These are phyloP conservation scores for Symbiodinium pilosum DNA, from an alignment of 73 alveolate genomes.

Conservation along the genomic window DNA sequence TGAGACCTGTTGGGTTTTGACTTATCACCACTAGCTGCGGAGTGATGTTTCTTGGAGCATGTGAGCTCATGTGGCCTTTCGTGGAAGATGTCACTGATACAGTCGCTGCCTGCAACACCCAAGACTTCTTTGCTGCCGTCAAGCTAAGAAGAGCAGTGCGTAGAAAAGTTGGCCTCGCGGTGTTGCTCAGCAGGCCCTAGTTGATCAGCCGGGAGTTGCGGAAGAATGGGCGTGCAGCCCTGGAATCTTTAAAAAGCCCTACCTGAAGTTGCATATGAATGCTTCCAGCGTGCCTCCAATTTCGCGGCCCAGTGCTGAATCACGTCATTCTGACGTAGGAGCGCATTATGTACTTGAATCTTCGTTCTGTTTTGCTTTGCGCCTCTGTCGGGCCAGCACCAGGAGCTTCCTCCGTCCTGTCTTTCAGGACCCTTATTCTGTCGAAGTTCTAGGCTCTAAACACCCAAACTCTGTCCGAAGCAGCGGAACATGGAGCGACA, in stretches of 20 bases:
- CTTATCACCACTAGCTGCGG: too few species aligned
- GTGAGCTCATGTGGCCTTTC: conserved; percentile 38
- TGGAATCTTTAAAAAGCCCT: background rate
- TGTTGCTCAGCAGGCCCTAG: conserved; percentile 73
- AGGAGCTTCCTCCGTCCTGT: background rate
- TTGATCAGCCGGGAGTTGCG: conserved; percentile 78
- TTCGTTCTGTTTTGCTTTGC: too few species aligned
- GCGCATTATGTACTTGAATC: too few species aligned
- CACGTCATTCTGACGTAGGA: background rate
- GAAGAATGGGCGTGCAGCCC: conserved; percentile 66
- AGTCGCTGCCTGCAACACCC: conserved; percentile 18
- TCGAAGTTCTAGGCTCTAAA: too few species aligned
- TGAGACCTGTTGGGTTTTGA: background rate
- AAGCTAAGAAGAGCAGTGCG: background rate
- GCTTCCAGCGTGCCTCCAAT: too few species aligned
- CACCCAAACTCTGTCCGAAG: background rate
- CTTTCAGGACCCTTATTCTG: too few species aligned
- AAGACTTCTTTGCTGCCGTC: background rate
- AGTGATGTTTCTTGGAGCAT: background rate
- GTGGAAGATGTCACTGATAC: conserved; percentile 41
- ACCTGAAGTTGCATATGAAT: background rate
- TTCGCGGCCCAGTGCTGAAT: background rate
- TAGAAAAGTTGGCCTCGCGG: conserved; percentile 21
- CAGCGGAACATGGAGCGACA: background rate
- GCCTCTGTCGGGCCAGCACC: background rate